phyloP scores from a whole-genome alignment of 176 grass and related monocot species.

The Ensete ventricosum region DNA sequence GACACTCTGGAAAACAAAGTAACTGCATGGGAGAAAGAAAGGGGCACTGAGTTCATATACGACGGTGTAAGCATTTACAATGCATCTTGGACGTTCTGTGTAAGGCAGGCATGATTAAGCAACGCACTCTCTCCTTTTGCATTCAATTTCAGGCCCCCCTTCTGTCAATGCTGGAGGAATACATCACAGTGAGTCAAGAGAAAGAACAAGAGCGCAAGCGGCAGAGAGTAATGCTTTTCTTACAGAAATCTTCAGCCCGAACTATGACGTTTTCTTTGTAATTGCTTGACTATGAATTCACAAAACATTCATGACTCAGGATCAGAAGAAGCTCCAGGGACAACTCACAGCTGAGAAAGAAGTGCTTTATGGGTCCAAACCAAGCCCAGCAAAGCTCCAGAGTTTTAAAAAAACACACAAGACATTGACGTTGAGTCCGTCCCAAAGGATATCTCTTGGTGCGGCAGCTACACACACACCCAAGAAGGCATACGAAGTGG shows the following conservation, averaged over 20 bases:
- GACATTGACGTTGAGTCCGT: background rate
- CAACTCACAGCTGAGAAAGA: slow-evolving; percentile 19
- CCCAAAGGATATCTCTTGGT: slow-evolving; percentile 35
- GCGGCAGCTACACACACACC: slow-evolving; percentile 42
- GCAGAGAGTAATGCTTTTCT: slow-evolving; percentile 42
- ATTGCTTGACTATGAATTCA: background rate
- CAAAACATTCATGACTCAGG: slow-evolving; percentile 2
- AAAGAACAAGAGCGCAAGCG: slow-evolving; percentile 66
- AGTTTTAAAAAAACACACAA: slow-evolving; percentile 8
- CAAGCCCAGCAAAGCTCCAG: background rate
- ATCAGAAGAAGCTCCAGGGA: slow-evolving; percentile 20
- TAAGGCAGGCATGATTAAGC: background rate
- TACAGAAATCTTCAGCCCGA: background rate
- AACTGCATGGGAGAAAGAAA: slow-evolving; percentile 65
- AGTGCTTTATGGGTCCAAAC: slow-evolving; percentile 3
- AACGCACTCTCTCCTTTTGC: background rate
- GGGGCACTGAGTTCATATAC: slow-evolving; percentile 43
- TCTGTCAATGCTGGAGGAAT: slow-evolving; percentile 59
- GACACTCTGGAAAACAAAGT: slow-evolving; percentile 59
- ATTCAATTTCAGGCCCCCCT: slow-evolving; percentile 37
- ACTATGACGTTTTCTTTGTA: background rate
- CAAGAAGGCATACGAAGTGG: slow-evolving; percentile 31
- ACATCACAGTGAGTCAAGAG: slow-evolving; percentile 48
- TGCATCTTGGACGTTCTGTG: background rate
- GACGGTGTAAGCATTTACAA: slow-evolving; percentile 45